Evolutionary conservation across 176 grass and related monocot genomes (phyloP).

Genomic region (Thalia dealbata): DNA sequence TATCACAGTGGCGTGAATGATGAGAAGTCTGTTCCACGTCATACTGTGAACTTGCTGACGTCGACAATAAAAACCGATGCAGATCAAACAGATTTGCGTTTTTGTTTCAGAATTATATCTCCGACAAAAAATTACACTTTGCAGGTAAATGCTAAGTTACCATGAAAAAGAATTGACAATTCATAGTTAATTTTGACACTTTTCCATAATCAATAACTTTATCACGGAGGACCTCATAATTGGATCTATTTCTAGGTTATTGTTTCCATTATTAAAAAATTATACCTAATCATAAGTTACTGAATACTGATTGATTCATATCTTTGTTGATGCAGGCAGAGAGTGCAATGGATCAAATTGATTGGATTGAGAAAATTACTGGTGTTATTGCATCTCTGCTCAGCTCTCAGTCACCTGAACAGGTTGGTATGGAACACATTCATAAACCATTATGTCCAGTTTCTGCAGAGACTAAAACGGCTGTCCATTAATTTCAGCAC

Average conservation of each 20-base stretch:
- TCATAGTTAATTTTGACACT: background rate
- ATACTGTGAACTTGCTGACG: constrained; percentile 94
- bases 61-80: constrained; percentile 98
- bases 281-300: constrained; percentile 21
- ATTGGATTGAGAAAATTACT: constrained; percentile 99
- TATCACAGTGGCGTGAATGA: constrained; percentile 91
- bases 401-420: constrained; percentile 92
- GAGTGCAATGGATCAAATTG: constrained; percentile 98
- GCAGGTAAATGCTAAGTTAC: constrained; percentile 38
- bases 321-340: constrained; percentile 57
- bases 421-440: constrained; percentile 35
- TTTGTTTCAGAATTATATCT: constrained; percentile 97
- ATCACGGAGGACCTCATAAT: background rate
- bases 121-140: constrained; percentile 95
- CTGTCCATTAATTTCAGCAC: constrained; percentile 46
- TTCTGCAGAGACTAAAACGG: background rate
- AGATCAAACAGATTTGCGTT: constrained; percentile 88
- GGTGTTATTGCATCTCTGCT: constrained; percentile 95
- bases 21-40: constrained; percentile 90
- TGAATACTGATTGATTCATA: constrained; percentile 28
- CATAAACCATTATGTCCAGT: background rate
- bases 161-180: background rate
- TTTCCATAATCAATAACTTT: background rate
- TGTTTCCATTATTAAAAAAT: background rate
- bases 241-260: background rate